Evolutionary conservation across 1,284 basidiomycete genomes (phyloP).

Genomic region (Austroboletus novae-zelandiae): DNA sequence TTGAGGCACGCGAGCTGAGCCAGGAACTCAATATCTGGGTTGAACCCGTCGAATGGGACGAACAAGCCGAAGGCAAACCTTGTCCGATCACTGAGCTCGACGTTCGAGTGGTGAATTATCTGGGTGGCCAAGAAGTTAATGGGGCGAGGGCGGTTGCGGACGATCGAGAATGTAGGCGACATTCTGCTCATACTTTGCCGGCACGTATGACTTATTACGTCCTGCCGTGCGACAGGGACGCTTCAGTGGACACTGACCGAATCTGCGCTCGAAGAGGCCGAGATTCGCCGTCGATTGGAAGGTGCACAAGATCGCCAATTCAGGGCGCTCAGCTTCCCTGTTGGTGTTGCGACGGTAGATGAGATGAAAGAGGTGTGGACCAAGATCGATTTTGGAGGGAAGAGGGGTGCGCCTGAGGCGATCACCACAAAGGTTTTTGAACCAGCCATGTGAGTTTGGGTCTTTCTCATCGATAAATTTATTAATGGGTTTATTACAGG

Average conservation of each 20-base stretch:
- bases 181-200: neutral
- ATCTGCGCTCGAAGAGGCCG: constrained; percentile 29
- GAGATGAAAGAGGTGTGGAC: constrained; percentile 50
- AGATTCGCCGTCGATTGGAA: constrained; percentile 36
- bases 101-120: constrained; percentile 36
- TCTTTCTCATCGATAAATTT: neutral
- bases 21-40: constrained; percentile 61
- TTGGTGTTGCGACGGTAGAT: constrained; percentile 40
- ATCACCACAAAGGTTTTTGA: neutral
- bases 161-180: constrained; percentile 39
- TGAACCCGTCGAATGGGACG: constrained; percentile 55
- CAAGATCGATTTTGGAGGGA: constrained; percentile 45
- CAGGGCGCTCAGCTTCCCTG: constrained; percentile 45
- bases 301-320: constrained; percentile 41
- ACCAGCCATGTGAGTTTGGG: neutral
- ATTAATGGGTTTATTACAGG: too few species aligned
- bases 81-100: constrained; percentile 44
- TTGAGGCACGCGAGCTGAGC: constrained; percentile 49
- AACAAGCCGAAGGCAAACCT: constrained; percentile 27
- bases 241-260: constrained; percentile 49
- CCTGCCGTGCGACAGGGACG: constrained; percentile 44
- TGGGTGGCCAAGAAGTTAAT: constrained; percentile 31
- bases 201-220: neutral
- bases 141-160: constrained; percentile 37
- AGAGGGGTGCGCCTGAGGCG: constrained; percentile 9